Percentiles rank a stretch among this genome's conserved stretches.
phyloP scores from a whole-genome alignment of 495 filamentous ascomycete species.

The Parachaetomium inaequale region DNA sequence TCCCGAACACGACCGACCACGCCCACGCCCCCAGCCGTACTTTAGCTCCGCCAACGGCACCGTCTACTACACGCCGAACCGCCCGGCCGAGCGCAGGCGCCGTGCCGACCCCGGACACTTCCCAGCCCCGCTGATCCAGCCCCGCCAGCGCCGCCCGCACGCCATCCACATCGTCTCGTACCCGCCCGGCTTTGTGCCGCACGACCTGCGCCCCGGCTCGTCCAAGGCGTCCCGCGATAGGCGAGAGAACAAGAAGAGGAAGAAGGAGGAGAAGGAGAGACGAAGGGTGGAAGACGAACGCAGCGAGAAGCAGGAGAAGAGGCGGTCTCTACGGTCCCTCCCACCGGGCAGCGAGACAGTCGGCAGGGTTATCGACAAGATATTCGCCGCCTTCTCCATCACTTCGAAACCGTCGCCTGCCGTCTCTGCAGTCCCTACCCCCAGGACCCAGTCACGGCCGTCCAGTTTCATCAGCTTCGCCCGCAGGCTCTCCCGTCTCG shows the following conservation, averaged over 20 bases:
- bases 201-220: slow-evolving; percentile 48
- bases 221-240: slow-evolving; percentile 22
- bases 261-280: slow-evolving; percentile 26
- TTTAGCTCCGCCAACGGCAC: slow-evolving; percentile 36
- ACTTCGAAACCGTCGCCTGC: slow-evolving; percentile 23
- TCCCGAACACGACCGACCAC: slow-evolving; percentile 33
- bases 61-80: slow-evolving; percentile 42
- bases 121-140: slow-evolving; percentile 48
- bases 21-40: slow-evolving; percentile 33
- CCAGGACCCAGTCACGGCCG: slow-evolving; percentile 20
- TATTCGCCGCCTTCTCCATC: slow-evolving; percentile 38
- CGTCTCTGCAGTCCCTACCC: slow-evolving; percentile 15
- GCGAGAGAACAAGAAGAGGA: slow-evolving; percentile 26
- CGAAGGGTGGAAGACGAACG: slow-evolving; percentile 30
- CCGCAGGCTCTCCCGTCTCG: slow-evolving; percentile 28
- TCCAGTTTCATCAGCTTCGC: slow-evolving; percentile 33
- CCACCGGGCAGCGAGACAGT: slow-evolving; percentile 30
- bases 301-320: slow-evolving; percentile 33
- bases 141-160: slow-evolving; percentile 50
- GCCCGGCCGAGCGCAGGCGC: slow-evolving; percentile 30
- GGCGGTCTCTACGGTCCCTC: slow-evolving; percentile 35
- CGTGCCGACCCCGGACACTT: slow-evolving; percentile 31
- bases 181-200: slow-evolving; percentile 48
- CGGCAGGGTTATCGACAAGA: slow-evolving; percentile 38
- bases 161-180: slow-evolving; percentile 56